Base-by-base conservation (phyloP, 805 yeast species). In the Ogataea philodendri region DNA sequence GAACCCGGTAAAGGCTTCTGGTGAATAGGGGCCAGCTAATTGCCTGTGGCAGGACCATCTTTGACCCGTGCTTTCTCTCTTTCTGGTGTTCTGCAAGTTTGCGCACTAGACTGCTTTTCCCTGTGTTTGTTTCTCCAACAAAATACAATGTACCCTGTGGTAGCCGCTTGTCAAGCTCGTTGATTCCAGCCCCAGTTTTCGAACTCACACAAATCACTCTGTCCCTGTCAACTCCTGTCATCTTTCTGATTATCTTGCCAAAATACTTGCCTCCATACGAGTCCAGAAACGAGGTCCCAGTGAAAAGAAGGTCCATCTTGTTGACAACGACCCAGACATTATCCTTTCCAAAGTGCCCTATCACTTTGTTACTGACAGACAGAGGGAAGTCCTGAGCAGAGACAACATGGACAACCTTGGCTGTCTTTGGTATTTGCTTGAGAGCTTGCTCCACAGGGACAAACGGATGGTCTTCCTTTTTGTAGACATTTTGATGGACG, bases 11-110 rank as follows among this genome's bases (percentile, higher is more conserved):
- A 9, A 68, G 49, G 3, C 65, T 69, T 49, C 85, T 68, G 0
- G 96, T 87, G 54, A 79, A 75, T 17, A 87, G 87, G 0, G 95
- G 95, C 29, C 81, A 59, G 35, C n/a, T n/a, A n/a, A n/a, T 64
- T 57, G 23, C 76, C 67, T 5, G 64, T 52, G 1, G 76, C 70
- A 0, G 78, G 78, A 2, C 75, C 75, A 24, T 46, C 52, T 4
- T 51, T 28, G 9, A 46, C 49, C 14, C 53, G 54, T 37, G 63
- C 59, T 13, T 35, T 30, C 17, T 49, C 35, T 48, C 19, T 36
- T 48, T 42, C 21, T 45, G 45, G 9, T 46, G 21, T 14, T 43
- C 39, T 4, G 53, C 32, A n/a, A 81, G 44, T 13, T 76, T 50
- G 45, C 70, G 73, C 1, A 81, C 65, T 22, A 84, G 46, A 2